phyloP scores from a whole-genome alignment of 2,329 filamentous ascomycete genomes.

The Beauveria australis region DNA sequence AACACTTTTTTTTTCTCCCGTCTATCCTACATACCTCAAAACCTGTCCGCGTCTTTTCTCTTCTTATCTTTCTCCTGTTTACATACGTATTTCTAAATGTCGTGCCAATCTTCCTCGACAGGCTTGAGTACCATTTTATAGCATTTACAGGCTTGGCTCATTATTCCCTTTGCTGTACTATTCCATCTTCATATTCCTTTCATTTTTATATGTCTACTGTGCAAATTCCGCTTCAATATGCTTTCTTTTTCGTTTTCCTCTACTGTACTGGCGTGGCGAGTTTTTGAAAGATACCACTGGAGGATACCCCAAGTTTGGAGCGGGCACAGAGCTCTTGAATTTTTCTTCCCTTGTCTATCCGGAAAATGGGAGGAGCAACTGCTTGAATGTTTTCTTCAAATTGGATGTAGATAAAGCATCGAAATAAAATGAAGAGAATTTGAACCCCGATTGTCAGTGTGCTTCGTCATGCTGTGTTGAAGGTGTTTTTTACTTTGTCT shows the following conservation, averaged over 20 bases:
- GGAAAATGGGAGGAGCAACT: not conserved
- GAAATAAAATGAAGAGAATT: slow-evolving; percentile 1
- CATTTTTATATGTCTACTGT: not conserved
- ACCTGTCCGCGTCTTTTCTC: not conserved
- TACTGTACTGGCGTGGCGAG: not conserved
- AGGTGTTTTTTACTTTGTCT: too few species aligned
- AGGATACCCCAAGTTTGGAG: slow-evolving; percentile 8
- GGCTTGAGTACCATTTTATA: not conserved
- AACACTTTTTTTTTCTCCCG: not conserved
- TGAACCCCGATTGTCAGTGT: not conserved
- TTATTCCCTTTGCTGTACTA: slow-evolving; percentile 3
- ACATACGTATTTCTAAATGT: not conserved
- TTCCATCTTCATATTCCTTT: not conserved
- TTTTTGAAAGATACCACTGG: not conserved
- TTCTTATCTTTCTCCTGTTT: not conserved
- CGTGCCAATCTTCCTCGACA: not conserved
- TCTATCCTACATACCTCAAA: not conserved
- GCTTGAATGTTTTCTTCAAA: not conserved
- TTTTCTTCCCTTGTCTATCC: not conserved
- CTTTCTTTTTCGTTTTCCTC: not conserved
- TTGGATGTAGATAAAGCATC: slow-evolving; percentile 1
- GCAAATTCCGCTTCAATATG: not conserved
- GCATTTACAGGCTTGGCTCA: slow-evolving; percentile 2
- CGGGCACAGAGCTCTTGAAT: not conserved
- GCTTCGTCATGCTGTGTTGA: too few species aligned